Evolutionary conservation across 1,139 yeast species (phyloP), one percentile per base, ranked within the genome.

Genomic region (Candida frijolesensis): DNA sequence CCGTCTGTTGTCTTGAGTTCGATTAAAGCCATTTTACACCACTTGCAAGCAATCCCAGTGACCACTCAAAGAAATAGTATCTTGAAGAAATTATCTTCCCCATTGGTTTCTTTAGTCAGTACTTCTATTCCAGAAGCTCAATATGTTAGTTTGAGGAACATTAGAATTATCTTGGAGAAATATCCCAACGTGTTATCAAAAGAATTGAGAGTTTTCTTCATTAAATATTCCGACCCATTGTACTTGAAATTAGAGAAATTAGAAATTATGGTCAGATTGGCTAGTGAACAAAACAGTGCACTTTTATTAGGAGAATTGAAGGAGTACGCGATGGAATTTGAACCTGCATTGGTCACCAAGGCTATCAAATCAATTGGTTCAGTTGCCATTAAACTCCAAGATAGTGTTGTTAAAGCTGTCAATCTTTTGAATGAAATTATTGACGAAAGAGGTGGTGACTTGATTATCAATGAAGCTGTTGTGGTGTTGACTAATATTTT

Each of bases 311-410:
- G 92, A 14, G 99, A 95, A 70, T 77, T 94, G 56, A 87, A 88
- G 65, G 99, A 95, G 68, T 87, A 95, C 66, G 85, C 97, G 4
- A 85, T 89, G 86, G 99, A 95, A 65, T 90, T 92, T 58, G 99
- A 95, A 60, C 85, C 89, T 47, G 92, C 92, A 54, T 86, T 95
- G 64, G 96, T 91, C 19, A 76, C 88, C 34, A 83, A 90, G 50
- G 84, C 97, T 0, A 86, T 94, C 47, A 80, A 79, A 57, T 95
- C 96, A 3, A 83, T 94, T 59, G 96, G 97, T 1, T 91, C 95
- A 52, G 82, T 91, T 50, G 98, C 97, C 12, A 87, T 92, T 59
- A 89, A 89, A 65, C 75, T 90, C 48, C 74, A 82, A 1, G 83
- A 79, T 51, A 70, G 79, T 42, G 80, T 86, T 2, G 80, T 76